A percentile compares a stretch with the other conserved stretches of the same genome.
These are phyloP conservation scores for Talaromyces sp. DNA, from an alignment of 2,329 filamentous ascomycete species.

Conservation along the genomic window DNA sequence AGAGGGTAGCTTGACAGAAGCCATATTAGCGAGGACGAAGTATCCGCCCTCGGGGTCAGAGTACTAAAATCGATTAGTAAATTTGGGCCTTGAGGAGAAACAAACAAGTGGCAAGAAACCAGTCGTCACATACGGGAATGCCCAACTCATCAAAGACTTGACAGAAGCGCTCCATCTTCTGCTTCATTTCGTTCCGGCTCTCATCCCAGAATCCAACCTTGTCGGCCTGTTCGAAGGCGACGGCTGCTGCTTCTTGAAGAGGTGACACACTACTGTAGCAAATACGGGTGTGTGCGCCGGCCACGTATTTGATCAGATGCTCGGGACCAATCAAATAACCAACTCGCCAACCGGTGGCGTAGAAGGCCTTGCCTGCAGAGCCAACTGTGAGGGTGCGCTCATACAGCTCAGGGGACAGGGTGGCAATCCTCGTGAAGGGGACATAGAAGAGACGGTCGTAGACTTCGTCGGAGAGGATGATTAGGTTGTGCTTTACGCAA, in stretches of 20 bases:
- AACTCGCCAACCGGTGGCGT: conserved; percentile 95
- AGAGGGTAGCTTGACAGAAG: conserved; percentile 78
- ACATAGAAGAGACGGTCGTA: conserved; percentile 96
- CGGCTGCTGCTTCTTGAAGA: conserved; percentile 88
- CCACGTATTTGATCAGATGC: conserved; percentile 86
- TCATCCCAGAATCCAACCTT: conserved; percentile 83
- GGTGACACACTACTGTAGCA: conserved; percentile 94
- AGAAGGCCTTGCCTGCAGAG: conserved; percentile 97
- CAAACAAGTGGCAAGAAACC: neutral
- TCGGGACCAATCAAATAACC: conserved; percentile 91
- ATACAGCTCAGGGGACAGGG: conserved; percentile 86
- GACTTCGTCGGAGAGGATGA: conserved; percentile 90
- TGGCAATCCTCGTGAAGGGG: conserved; percentile 90
- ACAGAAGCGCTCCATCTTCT: conserved; percentile 85
- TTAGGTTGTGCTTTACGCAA: conserved; percentile 88
- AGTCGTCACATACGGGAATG: conserved; percentile 56
- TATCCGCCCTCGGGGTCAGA: conserved; percentile 95
- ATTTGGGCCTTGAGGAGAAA: neutral
- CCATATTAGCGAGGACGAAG: conserved; percentile 93
- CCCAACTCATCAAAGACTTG: conserved; percentile 74
- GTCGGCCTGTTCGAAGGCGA: conserved; percentile 91
- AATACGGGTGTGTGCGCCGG: conserved; percentile 91
- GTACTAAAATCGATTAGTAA: conserved; percentile 54
- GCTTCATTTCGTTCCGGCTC: conserved; percentile 83
- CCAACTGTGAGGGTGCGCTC: conserved; percentile 89